Evolutionary conservation across 768 basidiomycete genomes (phyloP).

Genomic region (Mycena maculata): DNA sequence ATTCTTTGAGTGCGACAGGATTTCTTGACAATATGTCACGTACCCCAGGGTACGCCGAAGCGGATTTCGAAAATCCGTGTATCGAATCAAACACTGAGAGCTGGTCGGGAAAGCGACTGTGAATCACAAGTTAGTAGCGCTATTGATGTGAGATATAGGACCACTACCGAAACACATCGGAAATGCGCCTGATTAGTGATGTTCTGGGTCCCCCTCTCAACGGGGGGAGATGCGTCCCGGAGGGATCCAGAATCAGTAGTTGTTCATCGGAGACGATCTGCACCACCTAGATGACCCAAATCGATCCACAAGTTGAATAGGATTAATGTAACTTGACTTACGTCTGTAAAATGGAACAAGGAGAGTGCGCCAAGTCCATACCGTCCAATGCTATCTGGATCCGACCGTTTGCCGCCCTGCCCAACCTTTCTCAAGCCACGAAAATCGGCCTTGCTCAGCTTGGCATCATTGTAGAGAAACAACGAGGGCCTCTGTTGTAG

Average conservation of each 20-base stretch:
- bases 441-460: conserved; percentile 41
- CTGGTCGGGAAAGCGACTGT: conserved; percentile 32
- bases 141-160: background rate
- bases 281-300: conserved; percentile 33
- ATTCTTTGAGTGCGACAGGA: background rate
- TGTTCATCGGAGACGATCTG: conserved; percentile 38
- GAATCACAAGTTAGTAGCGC: background rate
- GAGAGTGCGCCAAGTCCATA: conserved; percentile 46
- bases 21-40: background rate
- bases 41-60: conserved; percentile 22
- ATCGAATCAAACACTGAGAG: conserved; percentile 28
- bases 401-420: conserved; percentile 39
- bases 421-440: conserved; percentile 43
- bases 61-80: conserved; percentile 30
- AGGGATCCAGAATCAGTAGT: conserved; percentile 44
- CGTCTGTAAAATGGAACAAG: conserved; percentile 46
- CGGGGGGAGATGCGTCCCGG: conserved; percentile 36
- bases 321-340: conserved; percentile 17
- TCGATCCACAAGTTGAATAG: background rate
- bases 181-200: conserved; percentile 12
- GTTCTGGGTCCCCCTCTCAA: conserved; percentile 25
- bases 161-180: conserved; percentile 18
- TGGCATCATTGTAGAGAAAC: conserved; percentile 42
- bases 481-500: conserved; percentile 35
- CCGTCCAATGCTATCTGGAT: conserved; percentile 41